Conservation (phyloP, 805 yeast species). For the Yarrowia sp. region DNA sequence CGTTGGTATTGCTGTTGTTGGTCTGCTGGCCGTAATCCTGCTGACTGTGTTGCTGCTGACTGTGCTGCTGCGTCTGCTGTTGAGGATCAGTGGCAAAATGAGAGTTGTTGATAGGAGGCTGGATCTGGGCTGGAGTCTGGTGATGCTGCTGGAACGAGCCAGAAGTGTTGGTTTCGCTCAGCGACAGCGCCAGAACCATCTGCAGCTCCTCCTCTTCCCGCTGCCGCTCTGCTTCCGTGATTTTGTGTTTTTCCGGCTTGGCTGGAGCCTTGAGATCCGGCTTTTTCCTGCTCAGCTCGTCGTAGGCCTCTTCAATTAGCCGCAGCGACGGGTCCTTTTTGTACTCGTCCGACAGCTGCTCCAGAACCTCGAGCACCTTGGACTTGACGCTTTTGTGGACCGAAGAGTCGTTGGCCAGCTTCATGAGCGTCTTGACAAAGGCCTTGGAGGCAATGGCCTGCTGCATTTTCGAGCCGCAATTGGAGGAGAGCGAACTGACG, state of each 20-base stretch:
- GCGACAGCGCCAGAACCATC: conserved; percentile 68
- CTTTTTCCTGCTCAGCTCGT: conserved; percentile 45
- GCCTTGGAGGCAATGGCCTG: conserved; percentile 57
- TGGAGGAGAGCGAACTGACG: conserved; percentile 63
- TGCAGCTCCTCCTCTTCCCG: conserved; percentile 78
- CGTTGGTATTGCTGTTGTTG: background rate
- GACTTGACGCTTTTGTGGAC: conserved; percentile 67
- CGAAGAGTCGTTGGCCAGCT: conserved; percentile 50
- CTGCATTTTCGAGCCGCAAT: conserved; percentile 68
- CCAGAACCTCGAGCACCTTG: conserved; percentile 62
- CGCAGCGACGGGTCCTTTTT: conserved; percentile 70
- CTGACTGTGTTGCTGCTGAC: conserved; percentile 27
- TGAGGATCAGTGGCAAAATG: background rate
- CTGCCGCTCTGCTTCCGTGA: conserved; percentile 45
- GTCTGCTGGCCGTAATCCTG: background rate
- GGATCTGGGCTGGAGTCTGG: background rate
- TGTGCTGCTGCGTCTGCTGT: conserved; percentile 28
- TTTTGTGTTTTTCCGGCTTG: conserved; percentile 55
- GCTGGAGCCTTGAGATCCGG: conserved; percentile 47
- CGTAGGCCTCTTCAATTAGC: conserved; percentile 61
- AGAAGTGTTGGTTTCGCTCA: conserved; percentile 48
- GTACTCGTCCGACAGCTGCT: conserved; percentile 63
- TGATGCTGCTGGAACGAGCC: conserved; percentile 6
- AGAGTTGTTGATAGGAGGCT: background rate
- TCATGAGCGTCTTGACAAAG: conserved; percentile 49